phyloP scores from a whole-genome alignment of 805 yeast genomes.

The Saturnispora gosingensis region DNA sequence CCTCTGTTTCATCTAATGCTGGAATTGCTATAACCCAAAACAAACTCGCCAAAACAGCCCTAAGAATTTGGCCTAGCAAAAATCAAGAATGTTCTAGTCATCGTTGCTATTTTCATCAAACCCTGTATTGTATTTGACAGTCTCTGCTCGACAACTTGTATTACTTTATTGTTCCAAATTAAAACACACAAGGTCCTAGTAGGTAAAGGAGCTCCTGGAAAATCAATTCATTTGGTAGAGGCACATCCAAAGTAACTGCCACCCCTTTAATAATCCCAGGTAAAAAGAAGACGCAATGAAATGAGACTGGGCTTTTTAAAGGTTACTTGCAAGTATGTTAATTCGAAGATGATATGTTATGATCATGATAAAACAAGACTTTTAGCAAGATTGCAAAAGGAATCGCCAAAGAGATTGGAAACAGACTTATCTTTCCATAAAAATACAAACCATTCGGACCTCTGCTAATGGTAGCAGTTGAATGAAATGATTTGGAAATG shows the following conservation, averaged over 20 bases:
- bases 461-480: constrained; percentile 43
- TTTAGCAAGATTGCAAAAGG: constrained; percentile 89
- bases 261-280: constrained; percentile 82
- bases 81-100: constrained; percentile 81
- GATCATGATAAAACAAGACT: constrained; percentile 84
- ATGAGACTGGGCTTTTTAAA: constrained; percentile 73
- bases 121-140: constrained; percentile 83
- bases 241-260: constrained; percentile 81
- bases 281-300: constrained; percentile 86
- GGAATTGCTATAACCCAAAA: constrained; percentile 89
- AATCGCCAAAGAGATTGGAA: constrained; percentile 74
- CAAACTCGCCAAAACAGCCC: constrained; percentile 84
- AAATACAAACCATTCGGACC: constrained; percentile 69
- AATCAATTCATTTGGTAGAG: constrained; percentile 94
- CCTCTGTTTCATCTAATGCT: constrained; percentile 60
- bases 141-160: constrained; percentile 79
- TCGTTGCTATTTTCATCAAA: constrained; percentile 68
- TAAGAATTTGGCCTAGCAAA: constrained; percentile 80
- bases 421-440: constrained; percentile 64
- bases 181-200: constrained; percentile 65
- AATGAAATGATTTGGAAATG: constrained; percentile 61
- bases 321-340: constrained; percentile 82
- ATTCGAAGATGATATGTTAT: constrained; percentile 87
- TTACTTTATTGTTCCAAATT: constrained; percentile 30
- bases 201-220: constrained; percentile 96